Conservation (phyloP, 176 grass and related monocot species). For the Juncus effusus region DNA sequence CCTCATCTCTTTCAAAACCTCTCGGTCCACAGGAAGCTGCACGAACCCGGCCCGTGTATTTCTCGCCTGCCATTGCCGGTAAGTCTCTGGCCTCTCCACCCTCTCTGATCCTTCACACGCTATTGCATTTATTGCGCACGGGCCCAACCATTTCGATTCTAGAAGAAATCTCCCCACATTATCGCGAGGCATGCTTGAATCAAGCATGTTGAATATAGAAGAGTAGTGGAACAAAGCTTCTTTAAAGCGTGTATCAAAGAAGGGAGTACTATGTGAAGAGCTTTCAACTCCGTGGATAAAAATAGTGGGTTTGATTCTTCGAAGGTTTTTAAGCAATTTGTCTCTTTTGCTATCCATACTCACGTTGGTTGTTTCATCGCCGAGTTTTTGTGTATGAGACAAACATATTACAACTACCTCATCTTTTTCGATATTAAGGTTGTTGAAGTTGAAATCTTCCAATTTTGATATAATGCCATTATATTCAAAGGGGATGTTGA, state of each 20-base stretch:
- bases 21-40: slow-evolving; percentile 32
- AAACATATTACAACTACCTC: slow-evolving; percentile 37
- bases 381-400: slow-evolving; percentile 29
- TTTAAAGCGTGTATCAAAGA: slow-evolving; percentile 43
- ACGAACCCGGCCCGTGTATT: slow-evolving; percentile 23
- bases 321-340: slow-evolving; percentile 32
- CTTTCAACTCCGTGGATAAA: slow-evolving; percentile 31
- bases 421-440: slow-evolving; percentile 36
- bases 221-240: slow-evolving; percentile 42
- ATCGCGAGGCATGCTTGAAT: slow-evolving; percentile 32
- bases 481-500: slow-evolving; percentile 57
- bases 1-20: neutral
- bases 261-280: slow-evolving; percentile 35
- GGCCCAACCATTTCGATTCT: slow-evolving; percentile 19
- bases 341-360: slow-evolving; percentile 31
- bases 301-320: slow-evolving; percentile 34
- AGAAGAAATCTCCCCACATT: slow-evolving; percentile 26
- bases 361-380: slow-evolving; percentile 26
- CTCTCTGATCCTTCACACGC: slow-evolving; percentile 39
- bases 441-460: slow-evolving; percentile 38
- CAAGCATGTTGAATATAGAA: slow-evolving; percentile 42
- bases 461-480: slow-evolving; percentile 33
- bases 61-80: slow-evolving; percentile 34
- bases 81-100: slow-evolving; percentile 32
- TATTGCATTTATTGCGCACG: slow-evolving; percentile 24